phyloP scores from a whole-genome alignment of 2,329 filamentous ascomycete genomes.

The Fusarium luffae region DNA sequence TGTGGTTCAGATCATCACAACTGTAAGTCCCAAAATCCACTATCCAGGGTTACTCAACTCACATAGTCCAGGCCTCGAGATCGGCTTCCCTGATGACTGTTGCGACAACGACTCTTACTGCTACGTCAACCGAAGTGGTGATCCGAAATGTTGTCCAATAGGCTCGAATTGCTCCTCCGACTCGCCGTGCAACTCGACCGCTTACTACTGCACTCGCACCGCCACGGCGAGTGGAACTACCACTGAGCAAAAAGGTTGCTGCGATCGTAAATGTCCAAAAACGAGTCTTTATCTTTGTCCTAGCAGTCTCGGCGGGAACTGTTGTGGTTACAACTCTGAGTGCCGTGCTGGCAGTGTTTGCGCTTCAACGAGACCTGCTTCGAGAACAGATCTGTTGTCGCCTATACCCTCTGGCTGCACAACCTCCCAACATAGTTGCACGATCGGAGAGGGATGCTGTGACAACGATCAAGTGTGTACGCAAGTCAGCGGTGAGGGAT shows the following conservation, averaged over 20 bases:
- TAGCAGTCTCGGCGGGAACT: conserved; percentile 57
- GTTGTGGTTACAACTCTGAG: conserved; percentile 59
- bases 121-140: conserved; percentile 52
- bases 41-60: background rate
- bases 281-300: conserved; percentile 60
- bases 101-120: conserved; percentile 60
- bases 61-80: conserved; percentile 54
- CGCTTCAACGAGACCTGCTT: conserved; percentile 47
- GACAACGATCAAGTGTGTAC: conserved; percentile 57
- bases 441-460: conserved; percentile 63
- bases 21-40: conserved; percentile 44
- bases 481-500: conserved; percentile 49
- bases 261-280: conserved; percentile 54
- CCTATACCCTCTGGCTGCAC: conserved; percentile 58
- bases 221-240: conserved; percentile 45
- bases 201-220: conserved; percentile 51
- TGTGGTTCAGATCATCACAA: conserved; percentile 47
- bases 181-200: conserved; percentile 50
- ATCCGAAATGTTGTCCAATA: conserved; percentile 56
- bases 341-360: conserved; percentile 55
- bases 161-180: conserved; percentile 55
- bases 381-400: conserved; percentile 47
- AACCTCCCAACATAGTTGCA: conserved; percentile 57
- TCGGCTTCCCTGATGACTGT: conserved; percentile 53
- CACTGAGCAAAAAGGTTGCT: conserved; percentile 50